Base-by-base conservation (phyloP, 2,329 filamentous ascomycete species). In the Trichoderma arundinaceum region DNA sequence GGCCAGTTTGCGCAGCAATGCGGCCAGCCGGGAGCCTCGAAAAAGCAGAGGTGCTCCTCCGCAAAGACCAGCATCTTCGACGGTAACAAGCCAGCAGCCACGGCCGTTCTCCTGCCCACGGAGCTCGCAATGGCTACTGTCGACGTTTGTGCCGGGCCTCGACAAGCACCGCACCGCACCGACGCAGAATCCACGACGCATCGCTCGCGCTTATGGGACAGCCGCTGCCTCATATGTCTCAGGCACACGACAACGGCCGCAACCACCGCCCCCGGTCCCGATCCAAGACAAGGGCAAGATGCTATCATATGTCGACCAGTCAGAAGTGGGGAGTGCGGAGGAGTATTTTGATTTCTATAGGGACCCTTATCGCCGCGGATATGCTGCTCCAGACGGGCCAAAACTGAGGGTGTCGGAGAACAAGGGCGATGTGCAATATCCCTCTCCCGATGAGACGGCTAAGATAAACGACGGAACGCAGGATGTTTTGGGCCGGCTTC, bases 291-390 rank as follows among this genome's bases (percentile, higher is more conserved):
- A 79, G 70, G 72, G 83, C 28, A 79, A 86, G 56, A 79, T 89
- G 33, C 77, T 88, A 65, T 79, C 77, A 0, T 77, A 88, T 53
- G 81, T 90, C 51, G 81, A 83, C 48, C 79, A 82, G 19, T 82
- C 83, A 48, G 78, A 80, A 49, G 79, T 79, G 54, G 77, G 77
- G 17, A 78, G 78, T 6, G 82, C 84, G 10, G 81, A 87, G 13
- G 84, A 87, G 33, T 81, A 87, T 67, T 75, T 88, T 48, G 76
- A 82, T 39, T 80, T 81, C 51, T 72, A 86, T 53, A 79, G 78
- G 28, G 84, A 87, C 66, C 86, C 85, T 0, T 86, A 83, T 68
- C 77, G 82, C 56, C 79, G 83, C 38, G 80, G 83, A 13, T 87
- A 86, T 70, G 85, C 86, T 8, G 77, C 77, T 7, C 74, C 83